Evolutionary conservation across 306 rosid genomes (phyloP), one percentile per base, ranked within the genome.

Genomic region (Rosa persica): DNA sequence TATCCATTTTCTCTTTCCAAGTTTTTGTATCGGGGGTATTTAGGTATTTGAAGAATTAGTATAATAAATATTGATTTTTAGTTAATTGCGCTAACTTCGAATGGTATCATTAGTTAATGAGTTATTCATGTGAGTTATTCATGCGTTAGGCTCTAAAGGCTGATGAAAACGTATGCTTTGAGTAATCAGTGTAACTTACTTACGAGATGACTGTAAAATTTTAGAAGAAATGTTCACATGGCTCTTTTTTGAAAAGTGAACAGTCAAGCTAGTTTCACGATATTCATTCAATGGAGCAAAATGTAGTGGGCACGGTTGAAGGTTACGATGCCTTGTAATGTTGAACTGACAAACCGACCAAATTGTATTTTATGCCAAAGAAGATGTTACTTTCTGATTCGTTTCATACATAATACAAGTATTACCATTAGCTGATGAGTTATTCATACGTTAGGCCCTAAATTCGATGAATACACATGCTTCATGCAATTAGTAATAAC

Each of bases 81-180:
- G 4, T 57, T 22, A 0, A 57, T 1, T 3, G 27, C 0, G 0
- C 12, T 57, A 57, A 10, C 15, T 57, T 57, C 9, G 13, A 15
- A 11, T 44, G 2, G 36, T 30, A 30, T 30, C 36, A 30, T 30
- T 3, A 30, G 34, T 3, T 30, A 10, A 44, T 13, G 7, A 16
- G 20, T 44, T 15, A 52, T 20, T 47, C 19, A 47, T 12, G 17
- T 47, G n/a, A n/a, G 15, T 46, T 46, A 11, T 1, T 48, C n/a
- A n/a, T n/a, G n/a, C n/a, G 54, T 15, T 16, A 16, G 5, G 4
- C 60, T 20, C 12, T 20, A 19, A 6, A 19, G 9, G 6, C 11
- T 0, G 3, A 2, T 52, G 4, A 0, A 52, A 19, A 52, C 3
- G 0, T 20, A 6, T 19, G 3, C 20, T 54, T 54, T 1, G 0